These are phyloP conservation scores for Paramecium biaurelia DNA, from an alignment of 73 alveolate genomes.

Conservation along the genomic window DNA sequence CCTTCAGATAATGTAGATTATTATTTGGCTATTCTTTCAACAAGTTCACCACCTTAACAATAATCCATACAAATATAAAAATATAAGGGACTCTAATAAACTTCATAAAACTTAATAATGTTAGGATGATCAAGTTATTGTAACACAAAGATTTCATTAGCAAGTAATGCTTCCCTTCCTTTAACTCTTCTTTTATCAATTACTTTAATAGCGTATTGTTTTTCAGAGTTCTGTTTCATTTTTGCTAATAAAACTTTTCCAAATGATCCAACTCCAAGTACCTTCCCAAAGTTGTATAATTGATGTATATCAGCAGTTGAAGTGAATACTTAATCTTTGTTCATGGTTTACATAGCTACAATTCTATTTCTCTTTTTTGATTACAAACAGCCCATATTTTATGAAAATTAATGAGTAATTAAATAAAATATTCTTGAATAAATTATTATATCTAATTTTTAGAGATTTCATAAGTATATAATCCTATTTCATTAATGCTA, in stretches of 20 bases:
- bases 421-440: not conserved
- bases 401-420: not conserved
- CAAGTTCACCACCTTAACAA: constrained; percentile 46
- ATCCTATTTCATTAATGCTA: not conserved
- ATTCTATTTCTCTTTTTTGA: constrained; percentile 3
- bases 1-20: not conserved
- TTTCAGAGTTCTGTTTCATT: not conserved
- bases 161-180: not conserved
- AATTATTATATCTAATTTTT: not conserved
- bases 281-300: constrained; percentile 14
- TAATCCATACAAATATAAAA: constrained; percentile 50
- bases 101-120: constrained; percentile 41
- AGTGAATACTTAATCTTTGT: constrained; percentile 16
- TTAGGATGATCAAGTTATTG: constrained; percentile 47
- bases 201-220: constrained; percentile 16
- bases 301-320: constrained; percentile 31
- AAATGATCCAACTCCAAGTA: constrained; percentile 14
- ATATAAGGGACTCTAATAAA: constrained; percentile 12
- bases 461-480: constrained; percentile 58
- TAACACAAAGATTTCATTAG: constrained; percentile 38
- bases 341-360: constrained; percentile 25
- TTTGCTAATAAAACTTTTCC: constrained; percentile 25
- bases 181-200: constrained; percentile 27
- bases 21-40: constrained; percentile 25
- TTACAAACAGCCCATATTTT: not conserved